Percentiles rank a stretch among this genome's conserved stretches.
Evolutionary conservation across 2,329 filamentous ascomycete species (phyloP).

Genomic region (Pseudogymnoascus sp.): DNA sequence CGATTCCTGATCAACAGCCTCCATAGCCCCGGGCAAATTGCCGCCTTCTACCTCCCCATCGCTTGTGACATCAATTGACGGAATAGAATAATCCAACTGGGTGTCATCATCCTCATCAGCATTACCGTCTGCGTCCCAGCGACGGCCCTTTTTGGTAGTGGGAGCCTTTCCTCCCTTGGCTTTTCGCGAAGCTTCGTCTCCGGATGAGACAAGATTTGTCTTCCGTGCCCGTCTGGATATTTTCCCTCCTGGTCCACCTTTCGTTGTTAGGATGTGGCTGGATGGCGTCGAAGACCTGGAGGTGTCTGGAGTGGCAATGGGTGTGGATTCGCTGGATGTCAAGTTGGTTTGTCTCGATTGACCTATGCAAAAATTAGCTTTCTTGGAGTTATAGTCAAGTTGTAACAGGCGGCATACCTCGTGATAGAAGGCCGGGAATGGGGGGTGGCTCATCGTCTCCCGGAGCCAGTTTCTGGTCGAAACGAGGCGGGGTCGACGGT

Average conservation of each 20-base stretch:
- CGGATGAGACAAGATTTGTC: slow-evolving; percentile 63
- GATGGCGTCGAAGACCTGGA: slow-evolving; percentile 73
- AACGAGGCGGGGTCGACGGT: slow-evolving; percentile 22
- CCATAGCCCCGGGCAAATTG: slow-evolving; percentile 53
- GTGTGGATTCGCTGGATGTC: slow-evolving; percentile 52
- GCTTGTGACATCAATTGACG: slow-evolving; percentile 45
- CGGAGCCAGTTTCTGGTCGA: slow-evolving; percentile 20
- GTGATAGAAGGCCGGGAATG: slow-evolving; percentile 30
- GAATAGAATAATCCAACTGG: slow-evolving; percentile 83
- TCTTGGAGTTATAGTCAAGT: not conserved
- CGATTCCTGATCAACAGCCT: slow-evolving; percentile 68
- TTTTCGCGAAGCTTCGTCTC: slow-evolving; percentile 67
- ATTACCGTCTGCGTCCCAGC: slow-evolving; percentile 85
- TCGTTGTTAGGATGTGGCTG: slow-evolving; percentile 63
- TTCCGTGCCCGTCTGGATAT: slow-evolving; percentile 74
- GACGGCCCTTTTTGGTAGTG: slow-evolving; percentile 73
- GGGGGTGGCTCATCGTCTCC: slow-evolving; percentile 44
- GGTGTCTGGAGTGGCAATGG: slow-evolving; percentile 62
- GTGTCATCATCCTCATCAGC: slow-evolving; percentile 73
- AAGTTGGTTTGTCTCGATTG: slow-evolving; percentile 25
- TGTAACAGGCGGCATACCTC: slow-evolving; percentile 18
- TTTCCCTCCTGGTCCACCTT: slow-evolving; percentile 67
- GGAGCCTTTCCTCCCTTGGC: slow-evolving; percentile 48
- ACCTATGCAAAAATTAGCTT: slow-evolving; percentile 16
- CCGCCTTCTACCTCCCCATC: slow-evolving; percentile 41